Evolutionary conservation across 2,329 filamentous ascomycete genomes (phyloP), one percentile per base, ranked within the genome.

Genomic region (Paradendryphiella salina): DNA sequence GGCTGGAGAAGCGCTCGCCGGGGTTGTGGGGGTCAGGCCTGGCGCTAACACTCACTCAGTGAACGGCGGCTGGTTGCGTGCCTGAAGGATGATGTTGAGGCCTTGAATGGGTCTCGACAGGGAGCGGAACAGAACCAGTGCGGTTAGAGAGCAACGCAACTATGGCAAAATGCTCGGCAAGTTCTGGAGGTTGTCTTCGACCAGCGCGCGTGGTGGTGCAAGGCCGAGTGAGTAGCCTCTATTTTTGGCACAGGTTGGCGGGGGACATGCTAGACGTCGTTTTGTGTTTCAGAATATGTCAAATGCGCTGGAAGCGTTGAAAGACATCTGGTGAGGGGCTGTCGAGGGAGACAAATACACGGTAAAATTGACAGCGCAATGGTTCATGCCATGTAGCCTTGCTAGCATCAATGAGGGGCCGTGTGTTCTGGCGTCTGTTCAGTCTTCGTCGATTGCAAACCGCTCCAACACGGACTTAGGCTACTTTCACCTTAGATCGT

Each of bases 1-100:
- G 67, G 65, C 61, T 69, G 67, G 60, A 51, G 67, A 70, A 66
- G 69, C 66, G 68, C 63, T 67, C 54, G 61, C 52, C 56, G 57
- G 63, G 62, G 59, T 57, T 60, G 62, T 59, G 64, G 62, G 59
- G 58, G 56, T 52, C 52, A 57, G 57, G 56, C 48, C 63, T 65
- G 69, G 69, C 69, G 69, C 68, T 70, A 67, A 71, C 47, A 68
- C 67, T 67, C 66, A 63, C 62, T 67, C 70, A 70, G 69, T 70
- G 63, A 66, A 65, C 38, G 62, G 56, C 40, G 50, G 57, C 18
- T 55, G 49, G 50, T 21, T 53, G 61, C 52, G 52, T 46, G 46
- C 39, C 42, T 54, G 56, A 50, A 48, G 56, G 50, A 23, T 39
- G 29, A 48, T 36, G 8, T 41, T 41, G 51, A 53, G 52, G 54